These are phyloP conservation scores for Solanum lignicaule DNA, from an alignment of 257 asterid genomes.

Conservation along the genomic window DNA sequence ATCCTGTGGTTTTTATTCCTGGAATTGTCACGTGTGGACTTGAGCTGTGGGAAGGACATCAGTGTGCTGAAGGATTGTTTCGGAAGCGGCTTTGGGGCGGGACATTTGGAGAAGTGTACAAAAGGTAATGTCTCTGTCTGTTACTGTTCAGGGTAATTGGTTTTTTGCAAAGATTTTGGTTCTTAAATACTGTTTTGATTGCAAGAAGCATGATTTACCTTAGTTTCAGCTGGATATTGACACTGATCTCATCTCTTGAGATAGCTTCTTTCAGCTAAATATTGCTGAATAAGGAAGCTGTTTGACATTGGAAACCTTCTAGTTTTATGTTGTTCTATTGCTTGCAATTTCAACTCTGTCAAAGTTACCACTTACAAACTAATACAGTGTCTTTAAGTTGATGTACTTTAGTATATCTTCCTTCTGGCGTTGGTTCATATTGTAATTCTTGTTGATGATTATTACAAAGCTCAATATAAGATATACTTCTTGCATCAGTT, in stretches of 20 bases:
- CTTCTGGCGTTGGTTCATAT: background rate
- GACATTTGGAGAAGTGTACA: conserved; percentile 46
- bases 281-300: background rate
- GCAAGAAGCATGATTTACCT: background rate
- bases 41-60: conserved; percentile 90
- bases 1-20: conserved; percentile 57
- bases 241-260: background rate
- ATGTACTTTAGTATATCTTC: background rate
- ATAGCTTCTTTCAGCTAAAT: background rate
- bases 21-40: conserved; percentile 89
- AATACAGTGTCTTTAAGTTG: background rate
- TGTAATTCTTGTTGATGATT: background rate
- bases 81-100: conserved; percentile 57
- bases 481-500: background rate
- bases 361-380: background rate
- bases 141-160: background rate
- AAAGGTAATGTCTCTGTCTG: conserved; percentile 13
- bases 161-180: background rate
- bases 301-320: background rate
- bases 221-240: background rate
- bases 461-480: background rate
- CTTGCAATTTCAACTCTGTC: background rate
- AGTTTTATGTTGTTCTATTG: background rate
- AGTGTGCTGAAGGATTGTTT: conserved; percentile 58
- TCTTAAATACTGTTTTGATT: background rate